Base-by-base conservation (phyloP, 805 yeast genomes). In the Yamadazyma philogaea region DNA sequence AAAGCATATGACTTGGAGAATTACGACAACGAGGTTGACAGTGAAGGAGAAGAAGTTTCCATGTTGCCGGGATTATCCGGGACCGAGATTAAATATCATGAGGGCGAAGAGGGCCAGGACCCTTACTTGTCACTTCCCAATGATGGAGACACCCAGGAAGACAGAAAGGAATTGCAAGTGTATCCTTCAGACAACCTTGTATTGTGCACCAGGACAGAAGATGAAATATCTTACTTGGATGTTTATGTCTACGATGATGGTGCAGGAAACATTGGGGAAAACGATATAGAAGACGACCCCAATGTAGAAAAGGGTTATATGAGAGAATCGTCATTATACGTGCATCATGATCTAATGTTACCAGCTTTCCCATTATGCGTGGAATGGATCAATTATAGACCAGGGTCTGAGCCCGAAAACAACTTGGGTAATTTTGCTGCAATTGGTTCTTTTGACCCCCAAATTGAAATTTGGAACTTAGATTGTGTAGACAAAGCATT, bases 341-440 rank as follows among this genome's bases (percentile, higher is more conserved):
- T 91, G 39, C 99, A 93, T 60, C 99, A 93, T 64, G 99, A 93
- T 62, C 67, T 91, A 53, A 88, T 93, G 96, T 75, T 93, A 47
- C 99, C 99, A 1, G 85, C 96, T 2, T 91, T 93, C 75, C 99
- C 99, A 32, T 74, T 93, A 47, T 88, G 97, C 61, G 90, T 90
- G 26, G 99, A 93, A 64, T 91, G 98, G 98, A 63, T 93, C 49
- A 85, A 87, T 62, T 85, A 76, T 61, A 75, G 72, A 47, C 91
- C 95, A 24, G 68, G 70, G 27, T 69, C 68, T 32, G 54, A 45
- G 30, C 38, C 40, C 22, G 51, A 58, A 2, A 18, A 37, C 14
- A 76, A 79, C 47, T 66, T 81, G 22, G 96, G 95, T 8, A 93
- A 89, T 64, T 89, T 87, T 64, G 98, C 95, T 2, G 99, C 99